Conservation (phyloP, 495 filamentous ascomycete genomes). For the Apodospora peruviana region DNA sequence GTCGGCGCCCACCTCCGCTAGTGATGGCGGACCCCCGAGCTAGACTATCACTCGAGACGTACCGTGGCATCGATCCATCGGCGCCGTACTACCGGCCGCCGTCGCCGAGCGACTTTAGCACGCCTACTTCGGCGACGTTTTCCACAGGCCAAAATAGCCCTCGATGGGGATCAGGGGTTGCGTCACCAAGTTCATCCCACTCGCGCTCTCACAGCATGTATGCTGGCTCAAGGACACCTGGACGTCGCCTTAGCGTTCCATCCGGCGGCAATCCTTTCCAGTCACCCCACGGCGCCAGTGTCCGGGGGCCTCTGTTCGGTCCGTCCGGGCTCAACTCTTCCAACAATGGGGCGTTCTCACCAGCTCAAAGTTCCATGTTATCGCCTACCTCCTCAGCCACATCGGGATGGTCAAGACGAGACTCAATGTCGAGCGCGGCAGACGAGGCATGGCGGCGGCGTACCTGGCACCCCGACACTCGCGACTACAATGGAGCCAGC, state of each 20-base stretch:
- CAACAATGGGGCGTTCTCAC: conserved; percentile 50
- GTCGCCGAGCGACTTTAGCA: conserved; percentile 68
- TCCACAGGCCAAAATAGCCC: conserved; percentile 69
- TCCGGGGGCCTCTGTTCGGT: conserved; percentile 55
- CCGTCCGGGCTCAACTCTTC: conserved; percentile 46
- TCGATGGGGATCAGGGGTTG: conserved; percentile 55
- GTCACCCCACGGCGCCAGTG: conserved; percentile 50
- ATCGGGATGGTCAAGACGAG: conserved; percentile 56
- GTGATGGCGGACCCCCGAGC: conserved; percentile 75
- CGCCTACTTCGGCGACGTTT: conserved; percentile 68
- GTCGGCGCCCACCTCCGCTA: conserved; percentile 72
- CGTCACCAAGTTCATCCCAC: conserved; percentile 63
- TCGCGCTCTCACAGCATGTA: conserved; percentile 65
- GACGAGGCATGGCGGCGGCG: conserved; percentile 76
- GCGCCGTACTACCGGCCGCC: conserved; percentile 50
- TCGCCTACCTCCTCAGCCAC: conserved; percentile 66
- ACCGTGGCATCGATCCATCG: conserved; percentile 35
- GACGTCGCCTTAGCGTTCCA: conserved; percentile 76
- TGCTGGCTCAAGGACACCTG: conserved; percentile 55
- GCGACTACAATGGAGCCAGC: conserved; percentile 40
- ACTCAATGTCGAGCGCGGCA: conserved; percentile 52
- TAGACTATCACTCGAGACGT: conserved; percentile 59
- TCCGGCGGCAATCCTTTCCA: conserved; percentile 71
- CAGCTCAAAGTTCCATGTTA: conserved; percentile 46
- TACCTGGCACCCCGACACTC: conserved; percentile 86